A percentile compares a stretch with the other conserved stretches of the same genome.
These are phyloP conservation scores for Kluyveromyces sp. DNA, from an alignment of 1,139 yeast species.

Conservation along the genomic window DNA sequence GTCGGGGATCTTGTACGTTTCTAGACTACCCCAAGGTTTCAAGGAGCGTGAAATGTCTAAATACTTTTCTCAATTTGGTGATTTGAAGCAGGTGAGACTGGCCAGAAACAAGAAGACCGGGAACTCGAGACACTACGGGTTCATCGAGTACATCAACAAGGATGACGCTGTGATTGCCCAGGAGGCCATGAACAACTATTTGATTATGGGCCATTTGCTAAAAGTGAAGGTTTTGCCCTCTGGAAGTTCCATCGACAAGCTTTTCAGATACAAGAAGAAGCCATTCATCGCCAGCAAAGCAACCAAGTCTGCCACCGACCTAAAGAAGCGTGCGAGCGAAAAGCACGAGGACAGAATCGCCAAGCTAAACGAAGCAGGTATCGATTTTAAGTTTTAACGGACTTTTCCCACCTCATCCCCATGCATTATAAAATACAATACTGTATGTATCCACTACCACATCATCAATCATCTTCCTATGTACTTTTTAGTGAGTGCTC, in stretches of 20 bases:
- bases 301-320: conserved; percentile 34
- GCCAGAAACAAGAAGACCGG: conserved; percentile 91
- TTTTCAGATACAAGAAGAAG: conserved; percentile 50
- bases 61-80: conserved; percentile 88
- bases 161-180: conserved; percentile 84
- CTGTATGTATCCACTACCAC: too few relatives aligned
- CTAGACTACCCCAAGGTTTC: conserved; percentile 89
- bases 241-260: conserved; percentile 48
- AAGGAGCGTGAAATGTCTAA: conserved; percentile 66
- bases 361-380: conserved; percentile 29
- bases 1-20: conserved; percentile 73
- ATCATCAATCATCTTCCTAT: background rate
- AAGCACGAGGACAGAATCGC: conserved; percentile 30
- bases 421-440: too few relatives aligned
- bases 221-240: conserved; percentile 48
- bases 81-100: conserved; percentile 63
- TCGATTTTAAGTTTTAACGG: conserved; percentile 27
- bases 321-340: conserved; percentile 26
- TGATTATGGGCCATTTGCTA: conserved; percentile 77
- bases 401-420: too few relatives aligned
- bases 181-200: conserved; percentile 92
- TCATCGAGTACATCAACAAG: conserved; percentile 65
- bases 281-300: conserved; percentile 40
- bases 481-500: too few relatives aligned
- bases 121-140: conserved; percentile 86